Base-by-base conservation (phyloP, 192 early-diverging fungal species). In the Endogone sp. region DNA sequence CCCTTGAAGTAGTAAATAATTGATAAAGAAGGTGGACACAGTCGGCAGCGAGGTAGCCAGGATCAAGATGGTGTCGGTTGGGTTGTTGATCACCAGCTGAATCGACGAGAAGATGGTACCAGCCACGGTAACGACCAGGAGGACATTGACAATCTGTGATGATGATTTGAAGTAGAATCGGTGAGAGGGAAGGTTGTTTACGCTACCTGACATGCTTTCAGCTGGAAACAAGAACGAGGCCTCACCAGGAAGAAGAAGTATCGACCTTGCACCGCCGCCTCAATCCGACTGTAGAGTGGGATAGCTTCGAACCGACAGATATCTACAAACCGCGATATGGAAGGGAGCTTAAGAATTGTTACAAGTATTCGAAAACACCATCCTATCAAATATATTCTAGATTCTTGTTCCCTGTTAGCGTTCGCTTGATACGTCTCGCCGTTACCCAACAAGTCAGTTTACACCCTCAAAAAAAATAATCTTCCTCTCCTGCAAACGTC, bases 11-110 rank as follows among this genome's bases (percentile, higher is more conserved):
- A 94, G 70, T 29, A 94, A 81, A 71, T 93, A 95, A 25, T 89
- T 92, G 32, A 93, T 78, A 65, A 93, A 94, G 75, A 90, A 92
- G 63, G 83, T 87, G 4, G 91, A 88, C 0, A 85, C 86, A 22
- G 75, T 66, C 4, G 94, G 94, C 2, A 95, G 84, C 1, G 77
- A 76, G 26, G 64, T 44, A 13, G 83, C 81, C 2, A 89, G 62
- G 44, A 81, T 77, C 3, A 65, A 65, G 59, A 87, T 62, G 32
- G 83, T 66, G 4, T 62, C 29, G 3, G 66, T 59, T 3, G 85
- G 85, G 27, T 83, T 74, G 3, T 87, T 74, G 44, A 83, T 70
- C 58, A 92, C 75, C n/a, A 71, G 59, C 11, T 66, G 11, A 13
- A 68, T 54, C 16, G 60, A 75, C 32, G 65, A 73, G 23, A 90